These are phyloP conservation scores for Taiwanofungus camphoratus DNA, from an alignment of 1,284 basidiomycete genomes.

Conservation along the genomic window DNA sequence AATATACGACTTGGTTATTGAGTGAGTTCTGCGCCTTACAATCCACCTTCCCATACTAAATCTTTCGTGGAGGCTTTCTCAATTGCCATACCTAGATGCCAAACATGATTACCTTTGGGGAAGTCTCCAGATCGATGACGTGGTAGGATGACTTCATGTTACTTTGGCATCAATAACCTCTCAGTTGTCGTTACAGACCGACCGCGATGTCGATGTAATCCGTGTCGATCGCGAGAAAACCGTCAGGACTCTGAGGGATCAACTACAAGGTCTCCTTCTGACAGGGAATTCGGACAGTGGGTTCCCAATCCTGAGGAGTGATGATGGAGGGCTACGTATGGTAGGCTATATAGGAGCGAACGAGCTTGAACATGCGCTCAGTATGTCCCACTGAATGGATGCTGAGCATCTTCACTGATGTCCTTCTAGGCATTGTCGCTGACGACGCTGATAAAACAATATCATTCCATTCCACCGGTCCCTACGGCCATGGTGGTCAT, in stretches of 20 bases:
- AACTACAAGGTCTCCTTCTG: conserved; percentile 54
- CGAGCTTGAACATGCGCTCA: conserved; percentile 91
- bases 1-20: conserved; percentile 94
- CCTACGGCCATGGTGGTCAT: conserved; percentile 34
- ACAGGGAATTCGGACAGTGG: conserved; percentile 77
- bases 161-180: not conserved
- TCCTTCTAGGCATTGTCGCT: conserved; percentile 59
- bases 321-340: conserved; percentile 53
- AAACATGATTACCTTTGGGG: conserved; percentile 91
- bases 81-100: conserved; percentile 87
- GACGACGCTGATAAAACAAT: conserved; percentile 66
- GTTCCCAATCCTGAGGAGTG: conserved; percentile 74
- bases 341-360: conserved; percentile 91
- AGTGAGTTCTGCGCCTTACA: conserved; percentile 44
- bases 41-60: not conserved
- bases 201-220: conserved; percentile 62
- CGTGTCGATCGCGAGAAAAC: conserved; percentile 66
- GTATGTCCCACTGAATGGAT: conserved; percentile 41
- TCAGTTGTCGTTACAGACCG: conserved; percentile 45
- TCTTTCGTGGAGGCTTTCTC: conserved; percentile 40
- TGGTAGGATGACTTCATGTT: conserved; percentile 52
- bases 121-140: conserved; percentile 64
- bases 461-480: conserved; percentile 52
- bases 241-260: conserved; percentile 61
- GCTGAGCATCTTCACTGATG: conserved; percentile 1